A percentile compares a stretch with the other conserved stretches of the same genome.
phyloP scores from a whole-genome alignment of 2,329 filamentous ascomycete species.

The Blastomyces parvus region DNA sequence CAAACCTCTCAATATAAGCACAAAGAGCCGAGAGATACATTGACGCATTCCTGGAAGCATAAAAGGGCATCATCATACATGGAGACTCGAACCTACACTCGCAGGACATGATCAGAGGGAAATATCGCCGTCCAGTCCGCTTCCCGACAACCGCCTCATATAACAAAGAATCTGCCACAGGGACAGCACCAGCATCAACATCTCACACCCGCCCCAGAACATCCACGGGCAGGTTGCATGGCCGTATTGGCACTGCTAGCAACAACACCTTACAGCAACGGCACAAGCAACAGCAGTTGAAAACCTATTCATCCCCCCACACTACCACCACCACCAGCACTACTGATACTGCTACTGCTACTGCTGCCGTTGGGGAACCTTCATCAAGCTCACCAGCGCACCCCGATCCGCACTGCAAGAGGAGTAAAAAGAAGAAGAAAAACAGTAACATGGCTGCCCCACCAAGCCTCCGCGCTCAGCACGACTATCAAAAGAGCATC shows the following conservation, averaged over 20 bases:
- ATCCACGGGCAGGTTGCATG: neutral
- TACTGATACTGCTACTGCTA: neutral
- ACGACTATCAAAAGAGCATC: conserved; percentile 18
- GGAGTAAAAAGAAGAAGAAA: neutral
- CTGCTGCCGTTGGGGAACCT: conserved; percentile 10
- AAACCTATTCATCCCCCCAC: neutral
- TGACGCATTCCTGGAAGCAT: neutral
- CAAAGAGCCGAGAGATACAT: neutral
- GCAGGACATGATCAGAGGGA: conserved; percentile 16
- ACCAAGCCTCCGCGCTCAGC: conserved; percentile 13
- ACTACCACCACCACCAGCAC: neutral
- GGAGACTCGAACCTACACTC: conserved; percentile 12
- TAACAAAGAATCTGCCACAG: conserved; percentile 13
- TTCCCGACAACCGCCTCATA: conserved; percentile 26
- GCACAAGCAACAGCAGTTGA: conserved; percentile 3
- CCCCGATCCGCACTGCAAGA: neutral
- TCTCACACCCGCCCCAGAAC: neutral
- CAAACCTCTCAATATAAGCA: neutral
- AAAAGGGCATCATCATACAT: conserved; percentile 8
- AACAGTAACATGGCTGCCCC: conserved; percentile 19
- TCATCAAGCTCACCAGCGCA: conserved; percentile 6
- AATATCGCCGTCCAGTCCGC: conserved; percentile 32
- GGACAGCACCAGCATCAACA: conserved; percentile 2
- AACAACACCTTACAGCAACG: neutral
- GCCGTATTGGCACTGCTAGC: conserved; percentile 1